Base-by-base conservation (phyloP, 805 yeast genomes). In the Zygosaccharomyces lentus region DNA sequence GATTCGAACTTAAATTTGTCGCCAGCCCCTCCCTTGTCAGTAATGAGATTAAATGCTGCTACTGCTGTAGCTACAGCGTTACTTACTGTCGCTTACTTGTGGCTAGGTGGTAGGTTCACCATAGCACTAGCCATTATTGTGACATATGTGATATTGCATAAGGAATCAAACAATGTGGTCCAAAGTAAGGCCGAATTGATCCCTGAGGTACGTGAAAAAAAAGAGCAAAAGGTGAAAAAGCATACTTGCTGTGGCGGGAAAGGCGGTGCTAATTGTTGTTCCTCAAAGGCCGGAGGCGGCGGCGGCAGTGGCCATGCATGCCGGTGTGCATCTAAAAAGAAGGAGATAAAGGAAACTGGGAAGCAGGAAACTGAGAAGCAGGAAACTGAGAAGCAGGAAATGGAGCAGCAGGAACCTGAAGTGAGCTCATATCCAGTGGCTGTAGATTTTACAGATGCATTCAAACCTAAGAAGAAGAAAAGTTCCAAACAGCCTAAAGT, bases 371-470 rank as follows among this genome's bases (percentile, higher is more conserved):
- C 7, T 10, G 41, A 37, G 23, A 21, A 13, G 17, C 19, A 37
- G 12, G 21, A 27, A 13, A 6, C 7, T 10, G 41, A 37, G 23
- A 21, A 13, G 17, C 19, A 37, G 12, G 21, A 27, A 13, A 6
- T 4, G 12, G 41, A 37, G 23, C n/a, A 13, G 17, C 19, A 37
- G 12, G 29, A 15, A 37, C 19, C 17, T 6, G 41, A 37, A 6
- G 15, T 15, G 6, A 56, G 49, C 13, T 38, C 43, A 13, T 26
- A 43, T 21, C 50, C 52, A 6, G 43, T 66, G 4, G 68, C 69
- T 9, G 61, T 71, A 45, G 75, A 72, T 51, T 72, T 71, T 53
- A 72, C 75, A 0, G 54, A 64, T 12, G 59, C 69, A 5, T 71
- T 69, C 44, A 58, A 62, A 34, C 55, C 56, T 34, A 34, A 27